Base-by-base conservation (phyloP, 495 filamentous ascomycete genomes). In the Cercophora sp. region DNA sequence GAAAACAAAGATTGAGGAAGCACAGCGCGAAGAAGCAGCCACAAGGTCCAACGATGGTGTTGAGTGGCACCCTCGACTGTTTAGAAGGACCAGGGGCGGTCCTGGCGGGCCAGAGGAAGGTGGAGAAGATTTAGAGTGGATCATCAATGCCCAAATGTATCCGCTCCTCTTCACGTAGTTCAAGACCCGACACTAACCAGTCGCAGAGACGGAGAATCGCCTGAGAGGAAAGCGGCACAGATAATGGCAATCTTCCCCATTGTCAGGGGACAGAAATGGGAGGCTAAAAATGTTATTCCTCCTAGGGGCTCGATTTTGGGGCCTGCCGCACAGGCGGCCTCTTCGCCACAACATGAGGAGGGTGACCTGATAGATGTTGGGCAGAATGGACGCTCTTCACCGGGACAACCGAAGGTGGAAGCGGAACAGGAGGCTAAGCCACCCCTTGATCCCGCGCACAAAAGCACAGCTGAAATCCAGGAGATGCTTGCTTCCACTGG, bases 1-100 rank as follows among this genome's bases (percentile, higher is more conserved):
- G 64, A 99, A 99, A 73, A 90, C 85, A 15, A 87, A 86, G 68
- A 88, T 97, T 58, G 93, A 99, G 64, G 90, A 97, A 53, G 81
- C 74, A 59, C 93, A 99, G 70, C 79, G 93, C 64, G 84, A 88
- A 32, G 91, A 96, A 63, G 89, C 94, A 2, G 87, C 91, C 32
- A 82, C 82, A 64, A 82, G 93, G 56, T 79, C 77, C 26, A 83
- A 90, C 24, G 84, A 93, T 8, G 89, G 87, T 41, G 75, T 92
- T 11, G 91, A 95, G 53, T 99, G 94, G 94, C 83, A 81, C 46
- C 92, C 93, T 6, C 79, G 79, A 51, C 79, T 96, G 15, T 99
- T 99, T 76, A 79, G 89, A 54, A 64, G 63, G 47, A 84, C 94
- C 8, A 78, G 80, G 23, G 86, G 85, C 26, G 89, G 88, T 2